These are phyloP conservation scores for Furcasterigmium furcatum DNA, from an alignment of 2,329 filamentous ascomycete genomes.

Conservation along the genomic window DNA sequence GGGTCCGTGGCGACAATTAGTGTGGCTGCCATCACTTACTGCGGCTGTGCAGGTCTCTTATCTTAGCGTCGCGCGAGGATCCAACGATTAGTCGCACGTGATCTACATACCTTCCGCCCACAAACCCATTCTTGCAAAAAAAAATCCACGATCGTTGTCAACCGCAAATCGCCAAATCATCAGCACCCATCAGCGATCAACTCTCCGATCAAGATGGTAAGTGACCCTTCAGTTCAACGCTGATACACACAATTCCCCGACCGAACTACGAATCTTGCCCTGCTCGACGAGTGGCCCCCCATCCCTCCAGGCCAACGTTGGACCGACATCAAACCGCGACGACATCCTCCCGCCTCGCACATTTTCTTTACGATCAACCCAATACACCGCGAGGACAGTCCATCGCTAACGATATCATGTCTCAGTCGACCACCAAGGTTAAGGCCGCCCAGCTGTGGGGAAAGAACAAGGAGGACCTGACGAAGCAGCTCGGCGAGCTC, in stretches of 20 bases:
- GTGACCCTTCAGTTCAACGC: slow-evolving; percentile 18
- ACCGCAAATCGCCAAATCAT: too few species aligned
- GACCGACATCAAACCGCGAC: neutral
- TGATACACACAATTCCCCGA: neutral
- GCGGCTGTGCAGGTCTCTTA: too few species aligned
- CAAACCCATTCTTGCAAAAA: too few species aligned
- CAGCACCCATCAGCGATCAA: slow-evolving; percentile 32
- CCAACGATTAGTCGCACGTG: too few species aligned
- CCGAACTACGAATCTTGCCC: slow-evolving; percentile 2
- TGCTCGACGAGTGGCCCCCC: slow-evolving; percentile 7
- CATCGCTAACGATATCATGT: slow-evolving; percentile 14
- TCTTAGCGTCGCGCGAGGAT: too few species aligned
- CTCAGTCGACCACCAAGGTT: slow-evolving; percentile 62
- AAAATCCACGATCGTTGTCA: too few species aligned
- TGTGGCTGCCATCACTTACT: too few species aligned
- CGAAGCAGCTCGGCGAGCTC: slow-evolving; percentile 90
- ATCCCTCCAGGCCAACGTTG: slow-evolving; percentile 10
- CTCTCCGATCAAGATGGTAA: slow-evolving; percentile 41
- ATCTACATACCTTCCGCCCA: too few species aligned
- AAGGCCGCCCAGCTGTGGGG: slow-evolving; percentile 96
- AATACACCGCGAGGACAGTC: neutral
- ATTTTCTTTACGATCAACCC: neutral
- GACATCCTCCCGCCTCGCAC: slow-evolving; percentile 14
- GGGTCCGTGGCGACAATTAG: too few species aligned
- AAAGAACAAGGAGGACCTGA: slow-evolving; percentile 99